Evolutionary conservation across 2,329 filamentous ascomycete genomes (phyloP).

Genomic region (Eutypella sp.): DNA sequence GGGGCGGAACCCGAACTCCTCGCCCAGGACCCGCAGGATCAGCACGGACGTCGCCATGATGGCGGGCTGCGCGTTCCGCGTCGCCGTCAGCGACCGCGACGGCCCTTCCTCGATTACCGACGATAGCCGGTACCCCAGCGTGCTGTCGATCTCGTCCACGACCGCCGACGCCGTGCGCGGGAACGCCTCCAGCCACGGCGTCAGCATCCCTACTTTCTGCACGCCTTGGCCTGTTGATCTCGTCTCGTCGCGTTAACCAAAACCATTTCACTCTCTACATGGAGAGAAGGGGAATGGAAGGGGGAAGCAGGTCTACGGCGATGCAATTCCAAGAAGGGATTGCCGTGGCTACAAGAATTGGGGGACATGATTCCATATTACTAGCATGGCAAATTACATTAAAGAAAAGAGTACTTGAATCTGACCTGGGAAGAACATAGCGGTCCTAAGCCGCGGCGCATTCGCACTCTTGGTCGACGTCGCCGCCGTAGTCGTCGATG

Average conservation of each 20-base stretch:
- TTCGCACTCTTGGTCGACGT: slow-evolving; percentile 2
- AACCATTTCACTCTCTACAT: too few relatives aligned
- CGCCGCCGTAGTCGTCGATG: slow-evolving; percentile 27
- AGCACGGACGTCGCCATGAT: slow-evolving; percentile 94
- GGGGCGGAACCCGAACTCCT: slow-evolving; percentile 82
- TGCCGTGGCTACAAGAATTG: too few relatives aligned
- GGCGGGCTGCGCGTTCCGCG: slow-evolving; percentile 85
- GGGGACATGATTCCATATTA: too few relatives aligned
- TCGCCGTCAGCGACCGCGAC: slow-evolving; percentile 70
- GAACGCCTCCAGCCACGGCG: slow-evolving; percentile 82
- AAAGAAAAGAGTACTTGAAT: too few relatives aligned
- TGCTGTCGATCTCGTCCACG: slow-evolving; percentile 78
- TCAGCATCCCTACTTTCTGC: slow-evolving; percentile 82
- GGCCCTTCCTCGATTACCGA: slow-evolving; percentile 75
- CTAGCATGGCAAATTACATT: too few relatives aligned
- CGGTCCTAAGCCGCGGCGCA: slow-evolving; percentile 40
- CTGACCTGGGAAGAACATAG: slow-evolving; percentile 56
- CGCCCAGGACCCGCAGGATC: slow-evolving; percentile 80
- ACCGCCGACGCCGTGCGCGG: slow-evolving; percentile 71
- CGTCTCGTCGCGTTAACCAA: too few relatives aligned
- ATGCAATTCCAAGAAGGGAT: too few relatives aligned
- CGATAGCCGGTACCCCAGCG: slow-evolving; percentile 70
- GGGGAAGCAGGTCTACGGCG: too few relatives aligned
- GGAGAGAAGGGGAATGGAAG: too few relatives aligned
- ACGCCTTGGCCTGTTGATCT: slow-evolving; percentile 69